These are phyloP conservation scores for Trametes cingulata DNA, from an alignment of 768 basidiomycete genomes.

Conservation along the genomic window DNA sequence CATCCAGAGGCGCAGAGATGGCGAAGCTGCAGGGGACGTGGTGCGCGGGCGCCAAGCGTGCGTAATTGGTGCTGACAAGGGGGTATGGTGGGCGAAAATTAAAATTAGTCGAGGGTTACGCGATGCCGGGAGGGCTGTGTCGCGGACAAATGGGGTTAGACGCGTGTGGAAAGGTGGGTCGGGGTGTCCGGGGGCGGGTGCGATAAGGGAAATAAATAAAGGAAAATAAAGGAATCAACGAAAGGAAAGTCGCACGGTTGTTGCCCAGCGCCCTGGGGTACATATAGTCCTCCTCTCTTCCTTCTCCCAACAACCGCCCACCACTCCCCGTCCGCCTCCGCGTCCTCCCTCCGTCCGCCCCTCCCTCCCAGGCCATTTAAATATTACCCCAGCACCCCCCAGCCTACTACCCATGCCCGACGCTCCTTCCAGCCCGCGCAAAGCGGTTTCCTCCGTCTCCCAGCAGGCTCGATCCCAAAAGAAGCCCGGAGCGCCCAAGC, in stretches of 20 bases:
- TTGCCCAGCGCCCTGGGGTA: conserved; percentile 32
- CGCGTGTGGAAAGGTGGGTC: conserved; percentile 5
- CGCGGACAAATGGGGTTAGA: conserved; percentile 1
- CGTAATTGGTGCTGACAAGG: conserved; percentile 14
- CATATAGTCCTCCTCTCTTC: conserved; percentile 39
- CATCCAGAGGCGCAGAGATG: background rate
- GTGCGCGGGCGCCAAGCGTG: background rate
- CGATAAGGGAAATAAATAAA: conserved; percentile 18
- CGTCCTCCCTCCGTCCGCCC: conserved; percentile 1
- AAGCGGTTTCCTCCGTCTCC: conserved; percentile 34
- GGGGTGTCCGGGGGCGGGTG: conserved; percentile 19
- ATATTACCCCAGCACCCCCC: conserved; percentile 12
- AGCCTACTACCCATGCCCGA: conserved; percentile 34
- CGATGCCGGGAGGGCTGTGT: conserved; percentile 15
- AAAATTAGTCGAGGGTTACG: conserved; percentile 12
- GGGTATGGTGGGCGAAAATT: background rate
- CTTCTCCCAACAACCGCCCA: conserved; percentile 25
- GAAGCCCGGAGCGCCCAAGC: conserved; percentile 60
- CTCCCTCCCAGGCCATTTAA: background rate
- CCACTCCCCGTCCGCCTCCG: conserved; percentile 25
- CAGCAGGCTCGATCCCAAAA: conserved; percentile 33
- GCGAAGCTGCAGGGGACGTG: background rate
- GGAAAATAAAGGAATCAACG: conserved; percentile 22
- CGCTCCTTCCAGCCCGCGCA: conserved; percentile 35
- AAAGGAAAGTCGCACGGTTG: conserved; percentile 26